A percentile compares a stretch with the other conserved stretches of the same genome.
Evolutionary conservation across 306 rosid species (phyloP).

Genomic region (cucumber (Cucumis sativus)): Cucumber_9930_V3 NC_026657.2:26570001-26570500

Average conservation of each 20-base stretch:
- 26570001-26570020: no score
- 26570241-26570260: no score
- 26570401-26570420: no score
- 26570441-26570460: neutral
- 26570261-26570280: neutral
- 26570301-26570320: no score
- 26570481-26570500: neutral
- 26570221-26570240: no score
- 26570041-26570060: neutral
- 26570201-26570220: neutral
- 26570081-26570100: slow-evolving; percentile 59
- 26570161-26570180: neutral
- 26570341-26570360: neutral
- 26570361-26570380: neutral
- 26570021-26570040: no score
- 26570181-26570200: neutral
- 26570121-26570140: slow-evolving; percentile 67
- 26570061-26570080: slow-evolving; percentile 41
- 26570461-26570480: neutral
- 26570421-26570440: no score
- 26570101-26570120: slow-evolving; percentile 71
- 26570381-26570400: neutral
- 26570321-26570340: no score
- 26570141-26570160: slow-evolving; percentile 36
- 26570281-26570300: no score